Evolutionary conservation across 495 filamentous ascomycete genomes (phyloP).

Genomic region (Filosporella fistucella): DNA sequence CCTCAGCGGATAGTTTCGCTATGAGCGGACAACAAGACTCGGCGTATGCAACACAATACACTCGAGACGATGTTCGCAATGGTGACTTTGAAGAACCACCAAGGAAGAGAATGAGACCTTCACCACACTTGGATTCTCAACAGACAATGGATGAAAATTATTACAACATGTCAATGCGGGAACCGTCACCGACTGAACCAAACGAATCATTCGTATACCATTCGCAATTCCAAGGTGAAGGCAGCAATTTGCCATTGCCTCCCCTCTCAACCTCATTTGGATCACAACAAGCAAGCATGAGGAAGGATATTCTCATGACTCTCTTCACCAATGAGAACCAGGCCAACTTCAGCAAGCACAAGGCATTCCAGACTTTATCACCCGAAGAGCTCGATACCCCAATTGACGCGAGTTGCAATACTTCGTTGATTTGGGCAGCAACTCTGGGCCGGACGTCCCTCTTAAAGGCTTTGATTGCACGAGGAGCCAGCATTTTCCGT

Average conservation of each 20-base stretch:
- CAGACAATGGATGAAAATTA: constrained; percentile 33
- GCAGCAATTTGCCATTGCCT: constrained; percentile 53
- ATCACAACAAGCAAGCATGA: constrained; percentile 60
- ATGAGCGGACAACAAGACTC: constrained; percentile 49
- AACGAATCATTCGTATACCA: constrained; percentile 80
- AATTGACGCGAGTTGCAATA: constrained; percentile 80
- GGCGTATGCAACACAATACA: constrained; percentile 39
- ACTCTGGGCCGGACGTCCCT: constrained; percentile 83
- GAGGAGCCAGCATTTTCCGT: constrained; percentile 80
- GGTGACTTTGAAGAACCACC: constrained; percentile 52
- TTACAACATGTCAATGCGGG: constrained; percentile 49
- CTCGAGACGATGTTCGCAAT: constrained; percentile 16
- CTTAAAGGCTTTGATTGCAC: constrained; percentile 70
- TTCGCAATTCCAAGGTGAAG: constrained; percentile 46
- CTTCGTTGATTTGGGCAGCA: constrained; percentile 94
- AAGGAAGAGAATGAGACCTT: constrained; percentile 68
- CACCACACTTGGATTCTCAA: constrained; percentile 43
- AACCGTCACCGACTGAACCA: constrained; percentile 75
- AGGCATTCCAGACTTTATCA: constrained; percentile 64
- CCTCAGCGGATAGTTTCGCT: constrained; percentile 60
- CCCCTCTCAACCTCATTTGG: constrained; percentile 65
- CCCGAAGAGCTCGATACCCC: constrained; percentile 84
- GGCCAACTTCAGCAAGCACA: constrained; percentile 60
- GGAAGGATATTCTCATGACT: constrained; percentile 76
- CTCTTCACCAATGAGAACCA: constrained; percentile 69